Base-by-base conservation (phyloP, 108 stramenopile species). In the Stephanodiscus minutulus region DNA sequence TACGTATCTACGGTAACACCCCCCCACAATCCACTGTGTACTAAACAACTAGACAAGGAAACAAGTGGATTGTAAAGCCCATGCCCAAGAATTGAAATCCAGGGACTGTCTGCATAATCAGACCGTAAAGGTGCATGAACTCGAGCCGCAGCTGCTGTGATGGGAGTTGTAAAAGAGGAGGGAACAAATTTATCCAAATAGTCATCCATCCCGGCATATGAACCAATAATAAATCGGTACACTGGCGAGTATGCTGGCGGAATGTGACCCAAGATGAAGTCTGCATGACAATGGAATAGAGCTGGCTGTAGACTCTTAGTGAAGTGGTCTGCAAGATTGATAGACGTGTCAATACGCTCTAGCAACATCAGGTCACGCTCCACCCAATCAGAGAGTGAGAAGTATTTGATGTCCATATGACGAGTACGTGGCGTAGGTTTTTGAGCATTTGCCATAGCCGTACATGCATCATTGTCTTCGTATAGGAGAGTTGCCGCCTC, bases 391-490 rank as follows among this genome's bases (percentile, higher is more conserved):
- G 7, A 64, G 21, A 13, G 47, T 7, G n/a, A 47, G 6, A 13
- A 18, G 0, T 2, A 43, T 27, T 68, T 68, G 25, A 64, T 66
- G 21, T 70, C 52, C 5, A 70, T 61, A 31, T 77, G 76, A 6
- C 37, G 62, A 1, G 70, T 71, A 13, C 61, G 43, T 22, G 50
- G 62, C 9, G 53, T 67, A 7, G 70, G 61, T 68, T 53, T 58
- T 5, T 25, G 48, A 18, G 60, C 59, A 59, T 73, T 64, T 1
- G 37, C 61, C 63, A 73, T 64, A 0, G 49, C 47, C 4, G 63
- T 73, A 5, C 44, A 20, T 1, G 53, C 72, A 22, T 36, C 49
- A 39, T 73, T 73, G 25, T 73, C 72, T 31, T 64, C 66, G 22
- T 64, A 49, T 13, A 77, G 25, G 0, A 46, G 7, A 29, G 79